Evolutionary conservation across 2,329 filamentous ascomycete species (phyloP), one percentile per base, ranked within the genome.

Genomic region (Paecilomyces dactylethromorphus): DNA sequence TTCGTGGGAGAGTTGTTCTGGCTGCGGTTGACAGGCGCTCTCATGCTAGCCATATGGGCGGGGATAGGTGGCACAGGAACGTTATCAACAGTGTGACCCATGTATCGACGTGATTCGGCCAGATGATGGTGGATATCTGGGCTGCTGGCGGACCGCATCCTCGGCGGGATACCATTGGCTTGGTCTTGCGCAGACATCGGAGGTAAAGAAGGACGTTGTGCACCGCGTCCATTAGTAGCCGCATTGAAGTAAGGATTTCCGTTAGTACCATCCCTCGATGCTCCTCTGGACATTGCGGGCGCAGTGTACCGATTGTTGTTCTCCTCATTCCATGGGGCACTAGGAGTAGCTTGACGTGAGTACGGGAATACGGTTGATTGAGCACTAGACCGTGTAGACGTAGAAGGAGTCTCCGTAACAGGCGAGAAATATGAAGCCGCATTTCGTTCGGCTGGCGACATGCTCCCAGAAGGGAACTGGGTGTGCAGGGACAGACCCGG

Each of bases 391-490:
- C 78, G 69, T 18, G 77, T 75, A 3, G 90, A 91, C 4, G 55
- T 33, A 24, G 50, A 52, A 15, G 90, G 69, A 12, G 78, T 75
- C 60, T 97, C 92, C 33, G 82, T 84, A 1, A 88, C 83, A 0
- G 94, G 94, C 0, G 93, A 97, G 74, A 99, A 99, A 76, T 97
- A 97, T 3, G 92, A 97, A 59, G 92, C 91, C n/a, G 81, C 84
- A 35, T 79, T 80, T 56, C 84, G 81, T 21, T 84, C 79, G 26
- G 81, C 79, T 1, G 90, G 88, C 13, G 89, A 90, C 56, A 78
- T 74, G 58, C 72, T 75, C 26, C 74, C 74, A 57, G 66, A 71
- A n/a, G 81, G 69, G 64, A 84, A 79, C 66, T 85, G 81, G 18
- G 78, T 78, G 67, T 93, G 89, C 26, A 97, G 76, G 61, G 86